These are phyloP conservation scores for Phascolomyces articulosus DNA, from an alignment of 371 early-diverging fungal species.

Conservation along the genomic window DNA sequence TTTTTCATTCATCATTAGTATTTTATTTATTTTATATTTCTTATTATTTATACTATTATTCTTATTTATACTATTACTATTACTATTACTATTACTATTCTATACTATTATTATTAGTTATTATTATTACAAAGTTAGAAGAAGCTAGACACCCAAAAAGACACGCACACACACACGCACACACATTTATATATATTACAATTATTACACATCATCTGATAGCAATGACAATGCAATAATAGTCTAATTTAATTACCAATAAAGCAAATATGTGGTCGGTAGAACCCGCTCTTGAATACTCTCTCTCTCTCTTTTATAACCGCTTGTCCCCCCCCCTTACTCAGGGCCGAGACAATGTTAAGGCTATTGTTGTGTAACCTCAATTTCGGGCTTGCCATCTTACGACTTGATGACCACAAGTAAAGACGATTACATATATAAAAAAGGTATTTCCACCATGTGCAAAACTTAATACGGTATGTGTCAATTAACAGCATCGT, in stretches of 20 bases:
- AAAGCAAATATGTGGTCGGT: conserved; percentile 1
- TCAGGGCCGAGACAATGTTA: background rate
- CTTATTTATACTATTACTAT: background rate
- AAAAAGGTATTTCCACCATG: conserved; percentile 2
- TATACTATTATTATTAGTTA: background rate
- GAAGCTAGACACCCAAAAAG: background rate
- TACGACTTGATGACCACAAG: background rate
- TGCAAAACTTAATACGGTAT: conserved; percentile 11
- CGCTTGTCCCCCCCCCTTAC: background rate
- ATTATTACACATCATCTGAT: conserved; percentile 1
- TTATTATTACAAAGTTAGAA: background rate
- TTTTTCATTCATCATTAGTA: background rate
- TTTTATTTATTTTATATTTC: conserved; percentile 1
- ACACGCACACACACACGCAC: background rate
- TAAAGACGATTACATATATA: background rate
- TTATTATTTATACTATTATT: background rate
- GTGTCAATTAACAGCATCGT: conserved; percentile 22
- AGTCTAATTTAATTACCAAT: conserved; percentile 6
- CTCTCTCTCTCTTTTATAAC: too few relatives aligned
- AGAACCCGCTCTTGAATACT: background rate
- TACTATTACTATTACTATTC: background rate
- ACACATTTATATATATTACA: background rate
- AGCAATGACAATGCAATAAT: conserved; percentile 2
- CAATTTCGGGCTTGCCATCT: conserved; percentile 2
- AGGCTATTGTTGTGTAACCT: background rate